Base-by-base conservation (phyloP, 2,329 filamentous ascomycete species). In the Clonostachys rosea region DNA sequence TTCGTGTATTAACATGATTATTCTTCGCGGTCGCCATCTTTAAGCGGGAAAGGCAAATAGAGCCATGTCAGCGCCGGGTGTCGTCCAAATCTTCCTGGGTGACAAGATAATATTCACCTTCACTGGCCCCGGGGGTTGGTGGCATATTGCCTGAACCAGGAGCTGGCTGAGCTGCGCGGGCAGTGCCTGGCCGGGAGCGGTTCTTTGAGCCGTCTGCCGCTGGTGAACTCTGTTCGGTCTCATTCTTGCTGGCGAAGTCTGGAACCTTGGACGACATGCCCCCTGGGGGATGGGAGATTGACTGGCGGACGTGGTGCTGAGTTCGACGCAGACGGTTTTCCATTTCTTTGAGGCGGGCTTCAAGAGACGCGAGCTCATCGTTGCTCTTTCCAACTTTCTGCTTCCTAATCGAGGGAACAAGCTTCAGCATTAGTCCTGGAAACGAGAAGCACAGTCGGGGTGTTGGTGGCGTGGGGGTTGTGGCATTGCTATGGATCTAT, bases 281-380 rank as follows among this genome's bases (percentile, higher is more conserved):
- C 45, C 52, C 55, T 34, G 49, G 50, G 52, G 47, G 50, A 12
- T n/a, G 17, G 36, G 36, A 50, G 45, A 55, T 51, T 13, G 54
- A 48, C 44, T 54, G 46, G 50, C 47, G 36, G 53, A 49, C 43
- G 43, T 49, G 30, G 45, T 49, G 7, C 46, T 53, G 49, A 50
- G 50, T 54, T 35, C 54, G 65, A 56, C 71, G 80, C 46, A 97
- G 78, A 41, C 86, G 86, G 56, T 87, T 79, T 69, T 96, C 91
- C 68, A 94, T 90, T 59, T 91, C 90, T 57, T 83, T 86, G 57
- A 97, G 82, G 56, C 84, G 85, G 45, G 83, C 83, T 69, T 96
- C 90, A 59, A 97, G 84, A 48, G 85, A 83, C 67, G 95, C 86
- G 55, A 97, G 85, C 68, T 96, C 89, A 52, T 83, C 81, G 47